These are phyloP conservation scores for Acacia concinna DNA, from an alignment of 331 rosid species.

Conservation along the genomic window DNA sequence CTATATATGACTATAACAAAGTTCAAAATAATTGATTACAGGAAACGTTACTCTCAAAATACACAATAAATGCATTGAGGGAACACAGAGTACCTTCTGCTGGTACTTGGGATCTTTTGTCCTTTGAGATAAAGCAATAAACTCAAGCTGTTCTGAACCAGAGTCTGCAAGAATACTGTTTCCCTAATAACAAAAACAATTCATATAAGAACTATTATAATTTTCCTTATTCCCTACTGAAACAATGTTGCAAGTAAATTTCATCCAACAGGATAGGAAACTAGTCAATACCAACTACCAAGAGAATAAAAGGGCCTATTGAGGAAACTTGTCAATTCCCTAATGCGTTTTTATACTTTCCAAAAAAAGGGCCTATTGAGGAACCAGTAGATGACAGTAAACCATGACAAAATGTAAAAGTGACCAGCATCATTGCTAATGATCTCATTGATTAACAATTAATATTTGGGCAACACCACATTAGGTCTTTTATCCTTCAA, in stretches of 20 bases:
- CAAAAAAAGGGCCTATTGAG: constrained; percentile 1
- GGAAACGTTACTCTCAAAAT: not conserved
- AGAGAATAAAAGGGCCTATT: no score
- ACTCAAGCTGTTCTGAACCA: constrained; percentile 97
- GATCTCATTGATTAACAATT: not conserved
- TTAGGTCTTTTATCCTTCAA: not conserved
- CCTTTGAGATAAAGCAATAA: constrained; percentile 93
- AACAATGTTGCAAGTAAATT: not conserved
- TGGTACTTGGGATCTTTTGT: constrained; percentile 87
- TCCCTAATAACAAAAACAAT: constrained; percentile 62
- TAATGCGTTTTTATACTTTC: no score
- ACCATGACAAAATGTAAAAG: not conserved
- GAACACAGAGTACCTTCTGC: constrained; percentile 62
- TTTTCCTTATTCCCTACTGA: constrained; percentile 12
- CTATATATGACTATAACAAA: not conserved
- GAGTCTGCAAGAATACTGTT: constrained; percentile 91
- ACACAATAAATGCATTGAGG: constrained; percentile 1
- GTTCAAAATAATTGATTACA: constrained; percentile 13
- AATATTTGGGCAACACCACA: not conserved
- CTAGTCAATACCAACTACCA: no score
- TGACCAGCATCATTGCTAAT: not conserved
- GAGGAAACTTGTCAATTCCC: no score
- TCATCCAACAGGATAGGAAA: not conserved
- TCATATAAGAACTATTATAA: constrained; percentile 13
- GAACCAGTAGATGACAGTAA: not conserved